Percentiles rank a stretch among this genome's conserved stretches.
Evolutionary conservation across 2,329 filamentous ascomycete species (phyloP).

Genomic region (Erysiphe pulchra): DNA sequence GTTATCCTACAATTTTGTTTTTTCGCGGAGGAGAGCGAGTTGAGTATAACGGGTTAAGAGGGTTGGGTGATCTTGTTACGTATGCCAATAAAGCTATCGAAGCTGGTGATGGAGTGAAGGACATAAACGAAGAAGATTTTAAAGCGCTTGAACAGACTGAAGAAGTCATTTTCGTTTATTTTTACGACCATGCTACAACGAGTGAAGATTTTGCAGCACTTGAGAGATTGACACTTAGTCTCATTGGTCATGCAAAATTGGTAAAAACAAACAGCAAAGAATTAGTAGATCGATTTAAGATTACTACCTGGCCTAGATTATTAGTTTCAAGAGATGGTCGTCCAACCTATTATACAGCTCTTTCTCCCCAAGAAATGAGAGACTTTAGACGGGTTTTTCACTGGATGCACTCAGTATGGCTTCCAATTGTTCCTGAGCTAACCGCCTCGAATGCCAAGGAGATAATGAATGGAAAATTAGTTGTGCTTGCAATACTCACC

Average conservation of each 20-base stretch:
- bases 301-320: slow-evolving; percentile 87
- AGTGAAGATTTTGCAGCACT: slow-evolving; percentile 76
- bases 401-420: slow-evolving; percentile 95
- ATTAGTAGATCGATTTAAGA: slow-evolving; percentile 67
- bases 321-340: slow-evolving; percentile 74
- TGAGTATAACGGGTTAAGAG: slow-evolving; percentile 79
- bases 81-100: slow-evolving; percentile 75
- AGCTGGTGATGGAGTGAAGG: slow-evolving; percentile 46
- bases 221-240: slow-evolving; percentile 59
- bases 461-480: slow-evolving; percentile 82
- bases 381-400: slow-evolving; percentile 54
- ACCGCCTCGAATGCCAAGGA: slow-evolving; percentile 77
- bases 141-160: slow-evolving; percentile 72
- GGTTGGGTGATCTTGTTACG: slow-evolving; percentile 66
- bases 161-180: slow-evolving; percentile 90
- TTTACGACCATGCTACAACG: slow-evolving; percentile 89
- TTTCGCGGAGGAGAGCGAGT: slow-evolving; percentile 79
- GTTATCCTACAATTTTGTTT: slow-evolving; percentile 76
- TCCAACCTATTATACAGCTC: slow-evolving; percentile 67
- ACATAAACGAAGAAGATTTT: slow-evolving; percentile 55
- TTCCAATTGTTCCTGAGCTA: slow-evolving; percentile 83
- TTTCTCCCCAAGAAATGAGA: slow-evolving; percentile 79
- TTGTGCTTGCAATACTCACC: slow-evolving; percentile 77
- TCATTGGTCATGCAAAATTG: slow-evolving; percentile 77
- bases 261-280: slow-evolving; percentile 68